phyloP scores from a whole-genome alignment of 257 asterid genomes.

The Buddleja alternifolia region DNA sequence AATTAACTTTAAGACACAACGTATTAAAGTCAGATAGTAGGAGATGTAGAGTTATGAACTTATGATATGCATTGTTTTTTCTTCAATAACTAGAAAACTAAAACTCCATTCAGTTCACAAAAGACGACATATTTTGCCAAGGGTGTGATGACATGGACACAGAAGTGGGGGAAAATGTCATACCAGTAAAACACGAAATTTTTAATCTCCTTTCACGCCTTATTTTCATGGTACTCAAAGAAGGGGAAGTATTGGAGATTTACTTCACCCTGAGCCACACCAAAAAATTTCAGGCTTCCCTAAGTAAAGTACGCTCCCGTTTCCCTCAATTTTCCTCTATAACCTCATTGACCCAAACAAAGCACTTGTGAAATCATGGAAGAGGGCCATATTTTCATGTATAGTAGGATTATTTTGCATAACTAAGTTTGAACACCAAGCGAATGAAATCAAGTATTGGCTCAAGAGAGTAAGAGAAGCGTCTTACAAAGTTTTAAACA shows the following conservation, averaged over 20 bases:
- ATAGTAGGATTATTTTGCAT: background rate
- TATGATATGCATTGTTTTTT: slow-evolving; percentile 13
- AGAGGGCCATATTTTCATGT: background rate
- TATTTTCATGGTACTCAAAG: no score
- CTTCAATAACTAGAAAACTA: slow-evolving; percentile 1
- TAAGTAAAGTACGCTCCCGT: no score
- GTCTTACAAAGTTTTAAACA: background rate
- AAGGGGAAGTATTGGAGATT: no score
- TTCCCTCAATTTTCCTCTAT: background rate
- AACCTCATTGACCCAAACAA: background rate
- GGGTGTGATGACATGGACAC: background rate
- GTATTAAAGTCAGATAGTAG: background rate
- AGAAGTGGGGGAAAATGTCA: no score
- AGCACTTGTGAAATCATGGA: background rate
- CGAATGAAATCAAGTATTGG: background rate
- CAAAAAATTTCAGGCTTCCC: no score
- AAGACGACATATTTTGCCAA: background rate
- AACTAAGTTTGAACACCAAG: background rate
- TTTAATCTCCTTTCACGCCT: no score
- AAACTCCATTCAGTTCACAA: background rate
- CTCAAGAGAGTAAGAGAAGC: background rate
- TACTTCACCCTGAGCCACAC: no score
- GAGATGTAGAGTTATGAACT: slow-evolving; percentile 2
- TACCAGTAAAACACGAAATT: no score
- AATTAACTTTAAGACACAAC: slow-evolving; percentile 15